Evolutionary conservation across 1,139 yeast species (phyloP).

Genomic region (Trichomonascaceae sp.): DNA sequence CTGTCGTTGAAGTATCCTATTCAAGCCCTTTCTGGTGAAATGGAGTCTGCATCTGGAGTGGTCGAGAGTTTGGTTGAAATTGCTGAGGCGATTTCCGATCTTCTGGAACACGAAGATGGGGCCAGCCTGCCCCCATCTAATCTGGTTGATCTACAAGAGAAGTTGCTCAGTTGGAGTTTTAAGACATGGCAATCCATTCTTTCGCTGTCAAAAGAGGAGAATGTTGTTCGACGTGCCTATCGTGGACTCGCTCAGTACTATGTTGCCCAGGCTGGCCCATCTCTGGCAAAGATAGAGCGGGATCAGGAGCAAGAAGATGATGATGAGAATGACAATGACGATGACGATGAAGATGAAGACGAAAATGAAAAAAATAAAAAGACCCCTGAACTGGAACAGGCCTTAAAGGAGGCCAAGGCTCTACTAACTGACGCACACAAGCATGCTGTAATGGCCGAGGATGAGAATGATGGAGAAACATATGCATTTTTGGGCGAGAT

Average conservation of each 20-base stretch:
- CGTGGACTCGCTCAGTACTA: conserved; percentile 24
- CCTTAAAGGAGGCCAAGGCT: conserved; percentile 38
- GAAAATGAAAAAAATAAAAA: conserved; percentile 33
- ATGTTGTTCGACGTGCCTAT: conserved; percentile 16
- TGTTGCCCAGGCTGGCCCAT: conserved; percentile 24
- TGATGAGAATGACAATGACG: conserved; percentile 14
- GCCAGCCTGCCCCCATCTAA: conserved; percentile 28
- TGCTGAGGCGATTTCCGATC: conserved; percentile 46
- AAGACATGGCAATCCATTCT: conserved; percentile 12
- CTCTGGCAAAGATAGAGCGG: conserved; percentile 21
- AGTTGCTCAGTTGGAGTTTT: conserved; percentile 14
- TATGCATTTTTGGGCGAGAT: conserved; percentile 84
- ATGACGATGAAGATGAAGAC: conserved; percentile 13
- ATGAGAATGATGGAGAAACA: conserved; percentile 62
- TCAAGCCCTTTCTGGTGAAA: conserved; percentile 1
- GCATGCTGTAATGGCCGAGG: conserved; percentile 45
- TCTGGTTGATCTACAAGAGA: conserved; percentile 6
- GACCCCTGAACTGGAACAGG: conserved; percentile 22
- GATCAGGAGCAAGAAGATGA: conserved; percentile 15
- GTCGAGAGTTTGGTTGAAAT: conserved; percentile 34
- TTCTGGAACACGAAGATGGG: conserved; percentile 37
- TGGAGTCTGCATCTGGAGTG: conserved; percentile 6
- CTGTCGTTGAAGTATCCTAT: too few relatives aligned
- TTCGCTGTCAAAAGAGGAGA: conserved; percentile 8
- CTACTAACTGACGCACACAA: conserved; percentile 44